A percentile compares a stretch with the other conserved stretches of the same genome.
Conservation (phyloP, 495 filamentous ascomycete genomes). For the Penicillium lividum region DNA sequence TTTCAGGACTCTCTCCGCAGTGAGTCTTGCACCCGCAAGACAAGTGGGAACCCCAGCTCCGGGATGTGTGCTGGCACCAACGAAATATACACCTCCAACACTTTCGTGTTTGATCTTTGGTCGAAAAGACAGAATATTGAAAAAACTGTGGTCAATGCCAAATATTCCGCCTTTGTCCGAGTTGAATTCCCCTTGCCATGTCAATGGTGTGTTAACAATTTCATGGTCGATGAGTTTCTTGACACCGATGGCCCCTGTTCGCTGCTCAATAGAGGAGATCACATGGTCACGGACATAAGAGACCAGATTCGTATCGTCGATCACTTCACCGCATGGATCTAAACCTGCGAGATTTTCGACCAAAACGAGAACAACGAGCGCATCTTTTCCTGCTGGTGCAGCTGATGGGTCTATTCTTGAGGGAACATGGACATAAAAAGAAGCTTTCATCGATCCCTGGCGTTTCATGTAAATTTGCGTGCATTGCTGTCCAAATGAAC, state of each 20-base stretch:
- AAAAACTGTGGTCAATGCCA: constrained; percentile 66
- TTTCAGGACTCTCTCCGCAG: constrained; percentile 39
- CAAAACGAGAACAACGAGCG: constrained; percentile 65
- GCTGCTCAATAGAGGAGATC: constrained; percentile 53
- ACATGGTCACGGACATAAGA: constrained; percentile 52
- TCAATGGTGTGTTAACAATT: constrained; percentile 56
- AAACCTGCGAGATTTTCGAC: constrained; percentile 55
- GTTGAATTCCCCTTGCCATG: constrained; percentile 67
- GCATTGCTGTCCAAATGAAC: constrained; percentile 49
- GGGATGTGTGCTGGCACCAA: constrained; percentile 70
- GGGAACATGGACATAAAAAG: constrained; percentile 75
- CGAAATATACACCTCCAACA: constrained; percentile 59
- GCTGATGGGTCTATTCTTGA: constrained; percentile 64
- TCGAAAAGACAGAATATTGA: constrained; percentile 68
- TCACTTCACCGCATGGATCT: constrained; percentile 8
- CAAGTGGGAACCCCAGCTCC: constrained; percentile 72
- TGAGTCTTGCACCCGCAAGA: constrained; percentile 63
- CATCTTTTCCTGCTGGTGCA: constrained; percentile 59
- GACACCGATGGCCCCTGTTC: constrained; percentile 48
- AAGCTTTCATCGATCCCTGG: constrained; percentile 59
- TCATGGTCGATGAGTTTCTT: constrained; percentile 40
- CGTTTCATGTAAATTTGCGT: constrained; percentile 32
- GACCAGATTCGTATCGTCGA: constrained; percentile 55
- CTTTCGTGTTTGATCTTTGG: constrained; percentile 55
- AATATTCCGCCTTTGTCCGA: constrained; percentile 70